phyloP scores from a whole-genome alignment of 129 eudicot genomes.

The Lactuca saligna region DNA sequence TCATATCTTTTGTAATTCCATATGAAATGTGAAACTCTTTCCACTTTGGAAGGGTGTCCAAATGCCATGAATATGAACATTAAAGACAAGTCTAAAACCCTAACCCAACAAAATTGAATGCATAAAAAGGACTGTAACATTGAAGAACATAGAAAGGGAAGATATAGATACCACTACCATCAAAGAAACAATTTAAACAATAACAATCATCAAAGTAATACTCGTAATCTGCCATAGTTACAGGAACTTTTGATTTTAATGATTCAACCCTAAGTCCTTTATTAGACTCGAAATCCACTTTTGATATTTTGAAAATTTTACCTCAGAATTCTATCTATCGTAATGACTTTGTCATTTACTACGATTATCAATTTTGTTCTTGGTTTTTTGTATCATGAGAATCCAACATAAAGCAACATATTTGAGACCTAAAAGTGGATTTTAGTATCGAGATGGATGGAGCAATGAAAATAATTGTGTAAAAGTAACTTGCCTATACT shows the following conservation, averaged over 20 bases:
- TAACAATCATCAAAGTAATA: not conserved
- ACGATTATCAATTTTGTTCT: too few relatives aligned
- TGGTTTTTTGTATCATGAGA: not conserved
- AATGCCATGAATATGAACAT: too few relatives aligned
- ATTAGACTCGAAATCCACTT: not conserved
- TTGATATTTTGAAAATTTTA: not conserved
- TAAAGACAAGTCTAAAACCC: not conserved
- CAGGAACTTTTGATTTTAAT: not conserved
- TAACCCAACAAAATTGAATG: not conserved
- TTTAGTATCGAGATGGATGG: not conserved
- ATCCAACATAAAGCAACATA: not conserved
- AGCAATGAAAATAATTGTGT: not conserved
- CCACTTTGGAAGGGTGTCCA: too few relatives aligned
- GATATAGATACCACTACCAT: not conserved
- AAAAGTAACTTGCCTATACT: conserved; percentile 50
- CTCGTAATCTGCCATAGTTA: not conserved
- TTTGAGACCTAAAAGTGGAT: conserved; percentile 2
- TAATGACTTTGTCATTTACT: too few relatives aligned
- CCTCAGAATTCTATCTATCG: not conserved
- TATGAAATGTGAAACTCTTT: too few relatives aligned
- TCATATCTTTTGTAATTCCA: too few relatives aligned
- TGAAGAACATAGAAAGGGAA: not conserved
- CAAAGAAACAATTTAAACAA: not conserved
- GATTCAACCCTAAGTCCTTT: not conserved
- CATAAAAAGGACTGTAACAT: not conserved